Conservation (phyloP, 2,329 filamentous ascomycete genomes). For the Colletotrichum cereale region DNA sequence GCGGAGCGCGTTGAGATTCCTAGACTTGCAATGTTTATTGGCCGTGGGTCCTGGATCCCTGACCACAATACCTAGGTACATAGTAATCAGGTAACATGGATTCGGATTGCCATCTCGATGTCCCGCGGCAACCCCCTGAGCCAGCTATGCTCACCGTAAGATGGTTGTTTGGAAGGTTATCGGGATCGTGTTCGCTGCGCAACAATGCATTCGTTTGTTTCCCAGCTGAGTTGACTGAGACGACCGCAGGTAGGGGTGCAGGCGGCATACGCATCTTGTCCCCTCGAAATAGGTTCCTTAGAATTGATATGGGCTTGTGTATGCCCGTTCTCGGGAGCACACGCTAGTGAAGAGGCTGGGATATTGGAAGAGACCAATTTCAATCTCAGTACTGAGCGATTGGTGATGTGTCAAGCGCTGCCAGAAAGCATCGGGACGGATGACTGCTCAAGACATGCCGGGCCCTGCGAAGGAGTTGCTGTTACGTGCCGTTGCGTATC, state of each 20-base stretch:
- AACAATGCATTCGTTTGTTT: neutral
- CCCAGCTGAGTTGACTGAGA: neutral
- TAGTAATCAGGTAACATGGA: neutral
- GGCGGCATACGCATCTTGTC: neutral
- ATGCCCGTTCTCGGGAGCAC: neutral
- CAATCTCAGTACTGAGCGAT: neutral
- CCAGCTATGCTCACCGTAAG: too few relatives aligned
- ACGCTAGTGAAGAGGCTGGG: neutral
- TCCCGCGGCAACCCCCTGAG: neutral
- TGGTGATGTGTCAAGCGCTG: neutral
- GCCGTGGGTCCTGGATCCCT: neutral
- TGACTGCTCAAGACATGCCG: neutral
- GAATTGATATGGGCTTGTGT: neutral
- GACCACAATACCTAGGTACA: neutral
- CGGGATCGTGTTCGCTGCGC: neutral
- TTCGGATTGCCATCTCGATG: neutral
- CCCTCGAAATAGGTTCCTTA: too few relatives aligned
- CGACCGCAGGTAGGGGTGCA: neutral
- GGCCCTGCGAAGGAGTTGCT: neutral
- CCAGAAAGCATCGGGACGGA: neutral
- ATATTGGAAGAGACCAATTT: neutral
- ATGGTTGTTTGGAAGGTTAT: neutral
- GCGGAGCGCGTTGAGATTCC: slow-evolving; percentile 1
- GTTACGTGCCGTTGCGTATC: neutral
- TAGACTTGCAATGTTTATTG: slow-evolving; percentile 14